These are phyloP conservation scores for Nyssa sinensis DNA, from an alignment of 148 eudicot genomes.

Conservation along the genomic window DNA sequence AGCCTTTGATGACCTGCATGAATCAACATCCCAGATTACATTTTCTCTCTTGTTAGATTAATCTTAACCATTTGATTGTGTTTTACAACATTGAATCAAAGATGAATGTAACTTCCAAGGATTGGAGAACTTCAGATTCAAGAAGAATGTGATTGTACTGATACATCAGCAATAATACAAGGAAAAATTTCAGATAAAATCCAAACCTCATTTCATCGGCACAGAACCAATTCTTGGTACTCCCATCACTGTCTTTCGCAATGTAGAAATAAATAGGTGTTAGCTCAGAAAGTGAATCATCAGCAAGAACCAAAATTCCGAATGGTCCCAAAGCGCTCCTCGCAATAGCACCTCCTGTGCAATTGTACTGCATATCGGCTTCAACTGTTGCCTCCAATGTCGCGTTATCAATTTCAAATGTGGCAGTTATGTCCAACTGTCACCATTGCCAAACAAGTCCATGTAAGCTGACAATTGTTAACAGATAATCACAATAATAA, in stretches of 20 bases:
- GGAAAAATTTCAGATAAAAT: neutral
- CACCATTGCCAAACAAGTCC: neutral
- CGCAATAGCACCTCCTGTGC: slow-evolving; percentile 50
- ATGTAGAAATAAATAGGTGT: slow-evolving; percentile 87
- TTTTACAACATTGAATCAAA: neutral
- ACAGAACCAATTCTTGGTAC: slow-evolving; percentile 60
- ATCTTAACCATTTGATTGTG: neutral
- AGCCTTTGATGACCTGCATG: slow-evolving; percentile 67
- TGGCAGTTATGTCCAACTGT: slow-evolving; percentile 73
- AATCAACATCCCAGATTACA: neutral
- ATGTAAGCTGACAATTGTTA: neutral
- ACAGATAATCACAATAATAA: neutral
- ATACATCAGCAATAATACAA: too few species aligned
- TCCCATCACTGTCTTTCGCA: slow-evolving; percentile 58
- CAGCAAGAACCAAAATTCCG: slow-evolving; percentile 77
- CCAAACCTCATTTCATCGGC: slow-evolving; percentile 75
- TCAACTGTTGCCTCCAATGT: slow-evolving; percentile 46
- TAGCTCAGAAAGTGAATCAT: slow-evolving; percentile 58
- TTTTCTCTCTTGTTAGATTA: neutral
- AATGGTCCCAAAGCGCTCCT: slow-evolving; percentile 82
- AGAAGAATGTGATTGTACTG: too few species aligned
- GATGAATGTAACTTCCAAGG: too few species aligned
- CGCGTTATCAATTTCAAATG: slow-evolving; percentile 52
- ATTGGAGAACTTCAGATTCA: too few species aligned
- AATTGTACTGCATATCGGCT: slow-evolving; percentile 53